Conservation (phyloP, 2,329 filamentous ascomycete species). For the Talaromyces sp. region DNA sequence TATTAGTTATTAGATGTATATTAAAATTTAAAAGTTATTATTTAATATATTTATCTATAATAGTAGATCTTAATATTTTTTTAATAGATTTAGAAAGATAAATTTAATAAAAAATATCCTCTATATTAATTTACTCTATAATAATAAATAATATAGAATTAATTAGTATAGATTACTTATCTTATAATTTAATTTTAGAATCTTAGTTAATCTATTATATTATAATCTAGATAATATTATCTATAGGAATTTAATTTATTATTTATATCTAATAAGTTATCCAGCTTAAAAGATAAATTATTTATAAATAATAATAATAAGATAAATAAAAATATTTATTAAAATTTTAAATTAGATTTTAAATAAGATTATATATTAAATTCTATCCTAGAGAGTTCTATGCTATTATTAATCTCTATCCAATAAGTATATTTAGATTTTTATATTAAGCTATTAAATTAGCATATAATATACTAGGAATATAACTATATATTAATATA, state of each 20-base stretch:
- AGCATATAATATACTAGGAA: neutral
- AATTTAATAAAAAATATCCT: neutral
- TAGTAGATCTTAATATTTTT: slow-evolving; percentile 20
- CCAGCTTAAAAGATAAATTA: no score
- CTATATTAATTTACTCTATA: neutral
- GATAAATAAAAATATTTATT: no score
- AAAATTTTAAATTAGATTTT: no score
- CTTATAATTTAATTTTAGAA: neutral
- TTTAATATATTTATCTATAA: slow-evolving; percentile 10
- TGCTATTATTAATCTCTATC: neutral
- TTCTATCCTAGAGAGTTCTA: neutral
- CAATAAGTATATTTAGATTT: neutral
- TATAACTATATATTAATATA: neutral
- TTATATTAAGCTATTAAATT: neutral
- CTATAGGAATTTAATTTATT: neutral
- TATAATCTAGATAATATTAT: neutral
- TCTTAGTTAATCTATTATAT: neutral
- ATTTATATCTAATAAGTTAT: neutral
- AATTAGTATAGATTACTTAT: neutral
- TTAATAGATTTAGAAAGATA: neutral
- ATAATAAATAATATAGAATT: neutral
- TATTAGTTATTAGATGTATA: neutral
- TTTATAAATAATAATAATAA: no score
- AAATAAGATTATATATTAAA: no score
- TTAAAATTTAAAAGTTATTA: neutral